Percentiles rank a stretch among this genome's conserved stretches.
phyloP scores from a whole-genome alignment of 1,284 basidiomycete genomes.

The Cerrena zonata region DNA sequence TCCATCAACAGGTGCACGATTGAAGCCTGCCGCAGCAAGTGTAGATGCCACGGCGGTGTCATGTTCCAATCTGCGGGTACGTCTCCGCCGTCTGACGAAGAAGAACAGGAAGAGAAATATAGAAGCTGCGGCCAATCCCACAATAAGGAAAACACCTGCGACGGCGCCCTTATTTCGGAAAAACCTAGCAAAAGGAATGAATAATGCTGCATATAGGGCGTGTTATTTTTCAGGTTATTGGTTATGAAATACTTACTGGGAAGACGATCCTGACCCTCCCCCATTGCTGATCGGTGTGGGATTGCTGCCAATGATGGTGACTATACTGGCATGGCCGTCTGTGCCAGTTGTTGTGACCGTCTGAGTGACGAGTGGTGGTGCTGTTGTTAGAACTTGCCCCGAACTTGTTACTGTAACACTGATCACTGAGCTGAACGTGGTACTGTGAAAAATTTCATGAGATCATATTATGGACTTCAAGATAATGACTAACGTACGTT shows the following conservation, averaged over 20 bases:
- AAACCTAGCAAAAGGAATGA: constrained; percentile 42
- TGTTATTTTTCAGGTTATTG: background rate
- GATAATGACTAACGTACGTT: background rate
- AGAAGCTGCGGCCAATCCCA: constrained; percentile 64
- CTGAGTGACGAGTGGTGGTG: constrained; percentile 53
- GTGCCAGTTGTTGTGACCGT: constrained; percentile 48
- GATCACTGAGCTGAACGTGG: constrained; percentile 37
- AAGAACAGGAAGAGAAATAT: constrained; percentile 68
- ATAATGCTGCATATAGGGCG: too few relatives aligned
- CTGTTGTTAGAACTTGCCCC: constrained; percentile 45
- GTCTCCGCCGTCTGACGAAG: constrained; percentile 58
- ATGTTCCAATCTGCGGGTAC: constrained; percentile 53
- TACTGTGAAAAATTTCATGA: background rate
- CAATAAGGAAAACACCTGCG: constrained; percentile 69
- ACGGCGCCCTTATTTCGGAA: constrained; percentile 72
- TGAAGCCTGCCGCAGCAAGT: constrained; percentile 60
- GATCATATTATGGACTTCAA: background rate
- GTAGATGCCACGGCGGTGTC: constrained; percentile 64
- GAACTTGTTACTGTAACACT: constrained; percentile 53
- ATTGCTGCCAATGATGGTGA: constrained; percentile 58
- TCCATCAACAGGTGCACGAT: constrained; percentile 61
- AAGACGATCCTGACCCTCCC: constrained; percentile 27
- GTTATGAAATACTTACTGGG: constrained; percentile 39
- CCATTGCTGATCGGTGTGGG: constrained; percentile 56
- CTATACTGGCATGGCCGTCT: constrained; percentile 46